A percentile compares a stretch with the other conserved stretches of the same genome.
phyloP scores from a whole-genome alignment of 306 rosid genomes.

The Dalbergia cochinchinensis region DNA sequence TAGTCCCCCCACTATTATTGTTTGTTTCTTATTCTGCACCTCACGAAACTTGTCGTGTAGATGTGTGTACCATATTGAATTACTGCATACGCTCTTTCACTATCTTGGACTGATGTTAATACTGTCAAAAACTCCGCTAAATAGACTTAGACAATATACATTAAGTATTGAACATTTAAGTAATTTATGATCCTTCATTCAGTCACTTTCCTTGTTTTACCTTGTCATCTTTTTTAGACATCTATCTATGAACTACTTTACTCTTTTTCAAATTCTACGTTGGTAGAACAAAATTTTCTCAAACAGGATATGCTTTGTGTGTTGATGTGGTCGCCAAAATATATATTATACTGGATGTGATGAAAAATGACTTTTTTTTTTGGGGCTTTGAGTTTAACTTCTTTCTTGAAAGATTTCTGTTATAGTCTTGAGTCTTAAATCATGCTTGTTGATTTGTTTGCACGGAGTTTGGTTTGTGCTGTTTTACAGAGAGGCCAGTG shows the following conservation, averaged over 20 bases:
- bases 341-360: neutral
- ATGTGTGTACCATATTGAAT: slow-evolving; percentile 70
- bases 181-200: slow-evolving; percentile 52
- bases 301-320: neutral
- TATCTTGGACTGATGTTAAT: slow-evolving; percentile 54
- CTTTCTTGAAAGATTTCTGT: no score
- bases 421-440: no score
- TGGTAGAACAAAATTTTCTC: slow-evolving; percentile 1
- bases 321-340: slow-evolving; percentile 8
- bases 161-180: slow-evolving; percentile 45
- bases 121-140: slow-evolving; percentile 49
- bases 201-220: slow-evolving; percentile 36
- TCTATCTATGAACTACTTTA: neutral
- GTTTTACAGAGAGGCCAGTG: neutral
- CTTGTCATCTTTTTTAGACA: slow-evolving; percentile 21
- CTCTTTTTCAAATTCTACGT: neutral
- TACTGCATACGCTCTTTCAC: slow-evolving; percentile 53
- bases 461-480: neutral
- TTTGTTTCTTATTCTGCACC: slow-evolving; percentile 55
- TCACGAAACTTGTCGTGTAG: slow-evolving; percentile 71
- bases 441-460: neutral
- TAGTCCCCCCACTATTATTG: slow-evolving; percentile 36
- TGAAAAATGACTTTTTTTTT: neutral
- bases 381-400: neutral
- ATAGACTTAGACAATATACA: slow-evolving; percentile 51